Percentiles rank a stretch among this genome's conserved stretches.
phyloP scores from a whole-genome alignment of 805 yeast species.

The Kazachstania martiniae region DNA sequence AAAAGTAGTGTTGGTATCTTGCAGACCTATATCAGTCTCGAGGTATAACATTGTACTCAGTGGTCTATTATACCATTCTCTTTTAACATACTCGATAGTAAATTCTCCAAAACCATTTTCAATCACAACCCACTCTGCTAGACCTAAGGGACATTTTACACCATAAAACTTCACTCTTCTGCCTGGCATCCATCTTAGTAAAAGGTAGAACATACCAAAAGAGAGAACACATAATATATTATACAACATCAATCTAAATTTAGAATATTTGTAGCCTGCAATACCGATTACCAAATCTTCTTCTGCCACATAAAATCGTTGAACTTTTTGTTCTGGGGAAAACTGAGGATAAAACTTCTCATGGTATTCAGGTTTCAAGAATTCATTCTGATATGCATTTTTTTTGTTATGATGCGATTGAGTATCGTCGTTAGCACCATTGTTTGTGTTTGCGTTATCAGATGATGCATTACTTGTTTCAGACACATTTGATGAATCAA shows the following conservation, averaged over 20 bases:
- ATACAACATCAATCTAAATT: constrained; percentile 37
- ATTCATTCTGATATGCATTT: constrained; percentile 21
- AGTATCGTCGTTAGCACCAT: constrained; percentile 12
- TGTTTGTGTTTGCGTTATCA: constrained; percentile 18
- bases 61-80: constrained; percentile 57
- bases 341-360: constrained; percentile 34
- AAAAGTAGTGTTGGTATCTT: constrained; percentile 1
- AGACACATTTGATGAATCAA: constrained; percentile 12
- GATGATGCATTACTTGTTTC: constrained; percentile 9
- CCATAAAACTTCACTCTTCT: constrained; percentile 63
- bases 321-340: constrained; percentile 41
- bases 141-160: constrained; percentile 53
- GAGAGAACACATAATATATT: constrained; percentile 46
- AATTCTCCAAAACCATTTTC: constrained; percentile 93
- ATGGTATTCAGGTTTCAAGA: constrained; percentile 28
- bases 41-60: constrained; percentile 52
- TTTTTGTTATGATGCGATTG: constrained; percentile 18
- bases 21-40: constrained; percentile 15
- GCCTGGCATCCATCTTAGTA: constrained; percentile 80
- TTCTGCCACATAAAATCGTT: constrained; percentile 86
- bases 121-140: constrained; percentile 84
- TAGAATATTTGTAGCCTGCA: constrained; percentile 69
- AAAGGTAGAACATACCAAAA: constrained; percentile 60
- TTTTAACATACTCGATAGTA: constrained; percentile 42
- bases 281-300: constrained; percentile 92